Evolutionary conservation across 331 rosid species (phyloP).

Genomic region (Pyracantha coccinea): DNA sequence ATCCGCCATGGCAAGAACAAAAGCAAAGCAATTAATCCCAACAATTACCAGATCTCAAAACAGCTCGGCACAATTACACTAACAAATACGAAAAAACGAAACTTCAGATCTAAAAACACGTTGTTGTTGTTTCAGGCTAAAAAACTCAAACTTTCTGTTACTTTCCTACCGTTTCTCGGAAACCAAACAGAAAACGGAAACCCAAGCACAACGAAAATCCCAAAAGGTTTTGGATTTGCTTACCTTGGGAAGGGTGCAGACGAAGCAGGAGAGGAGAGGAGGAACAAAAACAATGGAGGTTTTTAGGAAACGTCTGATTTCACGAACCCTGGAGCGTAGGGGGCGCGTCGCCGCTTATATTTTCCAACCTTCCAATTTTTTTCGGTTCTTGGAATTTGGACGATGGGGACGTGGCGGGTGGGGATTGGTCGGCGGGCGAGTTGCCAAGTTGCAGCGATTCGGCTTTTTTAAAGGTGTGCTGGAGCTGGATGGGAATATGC

Average conservation of each 20-base stretch:
- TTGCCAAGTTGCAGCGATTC: background rate
- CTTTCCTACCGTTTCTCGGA: slow-evolving; percentile 1
- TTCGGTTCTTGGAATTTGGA: background rate
- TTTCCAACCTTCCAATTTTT: background rate
- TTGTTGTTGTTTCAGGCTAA: background rate
- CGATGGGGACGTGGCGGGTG: background rate
- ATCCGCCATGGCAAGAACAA: background rate
- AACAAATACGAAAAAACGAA: background rate
- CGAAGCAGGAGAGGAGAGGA: too few species aligned
- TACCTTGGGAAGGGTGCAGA: slow-evolving; percentile 29
- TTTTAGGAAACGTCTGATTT: background rate
- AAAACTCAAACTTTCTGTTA: background rate
- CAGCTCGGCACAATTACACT: background rate
- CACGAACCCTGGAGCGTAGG: background rate
- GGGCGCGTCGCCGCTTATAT: slow-evolving; percentile 9
- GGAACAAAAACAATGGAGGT: background rate
- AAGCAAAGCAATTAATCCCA: background rate
- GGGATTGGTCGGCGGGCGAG: background rate
- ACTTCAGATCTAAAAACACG: background rate
- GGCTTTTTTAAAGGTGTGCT: background rate
- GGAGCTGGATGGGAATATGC: background rate
- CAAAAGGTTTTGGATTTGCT: background rate
- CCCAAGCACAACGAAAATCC: background rate
- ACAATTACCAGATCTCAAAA: background rate
- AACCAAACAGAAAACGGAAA: background rate